These are phyloP conservation scores for Verbascum thapsus DNA, from an alignment of 257 asterid genomes.

Conservation along the genomic window DNA sequence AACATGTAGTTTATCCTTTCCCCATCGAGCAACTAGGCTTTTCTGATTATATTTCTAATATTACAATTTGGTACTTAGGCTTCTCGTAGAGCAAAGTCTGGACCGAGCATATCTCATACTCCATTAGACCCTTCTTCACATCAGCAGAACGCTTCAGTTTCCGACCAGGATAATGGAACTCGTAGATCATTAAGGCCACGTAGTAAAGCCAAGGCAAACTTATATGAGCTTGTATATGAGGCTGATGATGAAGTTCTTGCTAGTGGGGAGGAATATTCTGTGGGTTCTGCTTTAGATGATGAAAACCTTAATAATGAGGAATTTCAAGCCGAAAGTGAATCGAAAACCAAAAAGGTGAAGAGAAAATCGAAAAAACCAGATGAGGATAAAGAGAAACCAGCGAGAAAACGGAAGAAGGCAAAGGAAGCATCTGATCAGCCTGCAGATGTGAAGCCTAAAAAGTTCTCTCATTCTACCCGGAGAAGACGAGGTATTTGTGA, in stretches of 20 bases:
- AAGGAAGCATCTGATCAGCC: conserved; percentile 50
- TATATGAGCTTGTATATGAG: conserved; percentile 42
- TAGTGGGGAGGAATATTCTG: conserved; percentile 40
- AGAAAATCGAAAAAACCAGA: conserved; percentile 46
- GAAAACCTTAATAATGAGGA: conserved; percentile 40
- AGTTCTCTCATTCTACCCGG: conserved; percentile 73
- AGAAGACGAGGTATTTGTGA: conserved; percentile 60
- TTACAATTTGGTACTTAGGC: too few species aligned
- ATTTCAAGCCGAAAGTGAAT: conserved; percentile 46
- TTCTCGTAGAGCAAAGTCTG: conserved; percentile 57
- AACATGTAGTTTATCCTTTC: too few species aligned
- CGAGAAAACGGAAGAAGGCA: conserved; percentile 57
- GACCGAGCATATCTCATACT: conserved; percentile 27
- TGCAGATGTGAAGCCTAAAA: conserved; percentile 56
- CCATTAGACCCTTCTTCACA: conserved; percentile 42
- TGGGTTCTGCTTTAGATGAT: conserved; percentile 41
- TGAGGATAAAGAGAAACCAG: conserved; percentile 53
- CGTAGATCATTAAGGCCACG: conserved; percentile 54
- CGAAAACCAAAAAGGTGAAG: conserved; percentile 40
- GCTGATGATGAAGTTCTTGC: conserved; percentile 43
- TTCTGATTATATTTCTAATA: too few species aligned
- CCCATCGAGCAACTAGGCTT: too few species aligned
- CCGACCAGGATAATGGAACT: conserved; percentile 41
- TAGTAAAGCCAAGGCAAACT: conserved; percentile 32
- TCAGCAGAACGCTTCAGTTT: conserved; percentile 42